phyloP scores from a whole-genome alignment of 306 rosid species.

The Benincasa hispida region DNA sequence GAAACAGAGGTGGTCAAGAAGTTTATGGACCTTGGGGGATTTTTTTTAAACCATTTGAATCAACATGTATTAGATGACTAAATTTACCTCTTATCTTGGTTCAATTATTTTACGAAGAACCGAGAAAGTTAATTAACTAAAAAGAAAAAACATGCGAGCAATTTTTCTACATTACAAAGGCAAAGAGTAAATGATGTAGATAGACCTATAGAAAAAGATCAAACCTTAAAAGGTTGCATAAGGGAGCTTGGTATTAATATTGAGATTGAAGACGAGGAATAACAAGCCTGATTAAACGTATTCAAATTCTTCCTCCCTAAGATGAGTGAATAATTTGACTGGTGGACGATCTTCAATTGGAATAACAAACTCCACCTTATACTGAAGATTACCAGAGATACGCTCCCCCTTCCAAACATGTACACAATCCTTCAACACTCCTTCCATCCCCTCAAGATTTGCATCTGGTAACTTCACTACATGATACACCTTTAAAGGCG shows the following conservation, averaged over 20 bases:
- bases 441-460: slow-evolving; percentile 58
- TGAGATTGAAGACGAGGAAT: background rate
- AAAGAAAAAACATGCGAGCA: background rate
- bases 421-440: slow-evolving; percentile 68
- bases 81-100: background rate
- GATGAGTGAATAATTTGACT: slow-evolving; percentile 79
- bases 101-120: background rate
- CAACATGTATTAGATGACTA: background rate
- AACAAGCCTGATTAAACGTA: slow-evolving; percentile 15
- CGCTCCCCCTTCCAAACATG: slow-evolving; percentile 71
- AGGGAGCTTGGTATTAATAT: background rate
- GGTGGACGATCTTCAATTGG: slow-evolving; percentile 61
- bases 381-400: slow-evolving; percentile 81
- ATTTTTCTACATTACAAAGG: background rate
- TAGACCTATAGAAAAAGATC: background rate
- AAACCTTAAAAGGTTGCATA: background rate
- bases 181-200: background rate
- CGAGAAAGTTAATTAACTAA: background rate
- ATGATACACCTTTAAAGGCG: slow-evolving; percentile 72
- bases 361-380: slow-evolving; percentile 50
- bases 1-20: no score
- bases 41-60: background rate
- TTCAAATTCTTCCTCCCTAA: slow-evolving; percentile 87
- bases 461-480: slow-evolving; percentile 57
- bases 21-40: no score